Evolutionary conservation across 2,329 filamentous ascomycete genomes (phyloP), one percentile per base, ranked within the genome.

Genomic region (Penicillium janthinellum): DNA sequence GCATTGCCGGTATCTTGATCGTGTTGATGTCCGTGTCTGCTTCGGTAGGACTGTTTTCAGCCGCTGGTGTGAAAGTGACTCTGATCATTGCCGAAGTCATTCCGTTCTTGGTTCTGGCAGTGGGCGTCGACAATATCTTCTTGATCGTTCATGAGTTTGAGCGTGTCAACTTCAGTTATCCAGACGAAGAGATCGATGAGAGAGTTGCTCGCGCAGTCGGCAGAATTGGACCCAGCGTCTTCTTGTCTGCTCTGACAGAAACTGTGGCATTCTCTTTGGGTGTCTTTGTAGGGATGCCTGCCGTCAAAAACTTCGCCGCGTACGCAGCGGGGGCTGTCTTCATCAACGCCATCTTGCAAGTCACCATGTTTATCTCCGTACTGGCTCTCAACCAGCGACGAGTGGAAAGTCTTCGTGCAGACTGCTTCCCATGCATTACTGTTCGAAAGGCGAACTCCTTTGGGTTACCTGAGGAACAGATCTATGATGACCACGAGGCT

Each of bases 41-140:
- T 1, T 97, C 94, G 0, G 94, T 99, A 55, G 95, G 95, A 0
- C 81, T 99, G 44, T 99, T 98, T 72, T 96, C 95, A 0, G 95
- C 92, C 73, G 85, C 88, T 39, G 93, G 93, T 1, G 86, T 99
- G 70, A 97, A 96, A 77, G 95, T 94, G 14, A 99, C 95, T 0
- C 82, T 99, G 66, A 99, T 99, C 71, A 99, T 99, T 62, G 94
- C 96, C 4, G 95, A 99, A 73, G 95, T 99, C 62, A 99, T 99
- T 65, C 95, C 95, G 0, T 99, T 99, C 77, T 88, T 99, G 64
- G 94, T 99, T 10, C 81, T 99, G 20, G 95, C 95, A 12, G 93
- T 99, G 31, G 95, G 95, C 48, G 96, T 99, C 2, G 95, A 99
- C 83, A 99, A 99, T 72, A 98, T 99, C 70, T 99, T 99, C 79